phyloP scores from a whole-genome alignment of 176 grass and related monocot species.

The Melocanna baccifera region DNA sequence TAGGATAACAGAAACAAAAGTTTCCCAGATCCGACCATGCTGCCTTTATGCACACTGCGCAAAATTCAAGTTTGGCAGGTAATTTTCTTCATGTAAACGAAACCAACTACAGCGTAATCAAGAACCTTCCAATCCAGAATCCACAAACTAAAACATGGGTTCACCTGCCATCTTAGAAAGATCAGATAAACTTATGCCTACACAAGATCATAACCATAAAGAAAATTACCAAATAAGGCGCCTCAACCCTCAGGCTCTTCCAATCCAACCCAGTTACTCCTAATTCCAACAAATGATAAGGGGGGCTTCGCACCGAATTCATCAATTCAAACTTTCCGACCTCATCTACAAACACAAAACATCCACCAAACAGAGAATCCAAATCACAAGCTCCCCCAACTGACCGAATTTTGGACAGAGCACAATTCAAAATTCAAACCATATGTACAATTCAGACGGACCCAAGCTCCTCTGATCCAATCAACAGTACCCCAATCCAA shows the following conservation, averaged over 20 bases:
- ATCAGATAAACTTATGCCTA: not conserved
- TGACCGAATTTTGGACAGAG: conserved; percentile 16
- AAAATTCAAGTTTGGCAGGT: not conserved
- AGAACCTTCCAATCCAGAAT: conserved; percentile 3
- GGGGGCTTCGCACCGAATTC: not conserved
- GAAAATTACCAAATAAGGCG: not conserved
- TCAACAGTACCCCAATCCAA: not conserved
- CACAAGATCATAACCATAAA: not conserved
- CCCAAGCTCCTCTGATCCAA: conserved; percentile 26
- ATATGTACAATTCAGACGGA: not conserved
- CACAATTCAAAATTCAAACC: conserved; percentile 2
- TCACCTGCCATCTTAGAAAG: not conserved
- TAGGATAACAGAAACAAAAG: not conserved
- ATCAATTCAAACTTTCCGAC: not conserved
- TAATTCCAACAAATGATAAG: not conserved
- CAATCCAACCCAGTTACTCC: not conserved
- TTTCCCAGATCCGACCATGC: not conserved
- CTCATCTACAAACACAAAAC: not conserved
- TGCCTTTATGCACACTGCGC: not conserved
- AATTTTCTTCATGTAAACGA: not conserved
- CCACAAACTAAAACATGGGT: not conserved
- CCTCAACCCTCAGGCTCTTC: not conserved
- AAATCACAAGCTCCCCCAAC: not conserved
- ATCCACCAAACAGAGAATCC: not conserved
- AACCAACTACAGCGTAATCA: not conserved